phyloP scores from a whole-genome alignment of 805 yeast genomes.

The Priceomyces fermenticarens region DNA sequence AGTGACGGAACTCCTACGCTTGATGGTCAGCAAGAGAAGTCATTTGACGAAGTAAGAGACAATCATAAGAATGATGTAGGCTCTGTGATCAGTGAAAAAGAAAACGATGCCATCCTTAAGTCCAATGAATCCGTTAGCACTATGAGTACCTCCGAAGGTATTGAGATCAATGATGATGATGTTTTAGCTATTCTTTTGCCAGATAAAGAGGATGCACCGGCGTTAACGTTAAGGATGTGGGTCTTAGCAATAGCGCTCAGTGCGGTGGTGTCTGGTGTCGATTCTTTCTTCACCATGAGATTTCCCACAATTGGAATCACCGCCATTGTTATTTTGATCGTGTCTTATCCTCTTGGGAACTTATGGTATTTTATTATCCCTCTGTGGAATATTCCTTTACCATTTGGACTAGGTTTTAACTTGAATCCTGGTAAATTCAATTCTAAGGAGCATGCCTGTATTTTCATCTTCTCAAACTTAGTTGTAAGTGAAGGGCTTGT shows the following conservation, averaged over 20 bases:
- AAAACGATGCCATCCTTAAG: not conserved
- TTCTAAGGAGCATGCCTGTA: conserved; percentile 19
- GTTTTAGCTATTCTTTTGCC: conserved; percentile 8
- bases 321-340: conserved; percentile 21
- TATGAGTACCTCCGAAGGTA: conserved; percentile 1
- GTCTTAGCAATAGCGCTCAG: conserved; percentile 15
- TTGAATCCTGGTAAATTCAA: conserved; percentile 21
- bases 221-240: conserved; percentile 15
- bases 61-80: too few relatives aligned
- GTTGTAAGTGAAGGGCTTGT: conserved; percentile 6
- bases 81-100: not conserved
- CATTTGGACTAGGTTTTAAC: conserved; percentile 13
- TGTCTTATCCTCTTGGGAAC: conserved; percentile 22
- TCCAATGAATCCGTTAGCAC: not conserved
- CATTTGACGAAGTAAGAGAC: too few relatives aligned
- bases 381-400: conserved; percentile 10
- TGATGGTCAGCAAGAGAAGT: too few relatives aligned
- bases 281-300: conserved; percentile 22
- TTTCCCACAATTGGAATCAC: conserved; percentile 23
- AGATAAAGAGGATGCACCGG: conserved; percentile 5
- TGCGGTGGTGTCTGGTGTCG: conserved; percentile 18
- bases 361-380: conserved; percentile 3
- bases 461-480: conserved; percentile 6
- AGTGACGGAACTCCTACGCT: too few relatives aligned
- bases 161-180: conserved; percentile 8